Evolutionary conservation across 2,329 filamentous ascomycete genomes (phyloP), one percentile per base, ranked within the genome.

Genomic region (Bipolaris oryzae): DNA sequence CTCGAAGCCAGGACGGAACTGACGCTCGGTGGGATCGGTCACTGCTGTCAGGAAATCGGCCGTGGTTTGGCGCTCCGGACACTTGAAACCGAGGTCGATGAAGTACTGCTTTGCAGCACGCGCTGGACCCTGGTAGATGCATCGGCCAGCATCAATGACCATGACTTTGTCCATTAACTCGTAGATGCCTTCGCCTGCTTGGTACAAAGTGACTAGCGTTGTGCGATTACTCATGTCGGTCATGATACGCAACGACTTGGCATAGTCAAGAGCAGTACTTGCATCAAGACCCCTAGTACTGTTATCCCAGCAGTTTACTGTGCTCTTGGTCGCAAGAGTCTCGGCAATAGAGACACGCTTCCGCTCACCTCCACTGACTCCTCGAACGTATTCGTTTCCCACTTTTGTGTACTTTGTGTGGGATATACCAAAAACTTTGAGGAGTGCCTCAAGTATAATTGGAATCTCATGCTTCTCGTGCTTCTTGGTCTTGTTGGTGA

Each of bases 271-370:
- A 4, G 90, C 91, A 0, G 90, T 93, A 1, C 87, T 90, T 1
- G 89, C 88, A 70, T 95, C 90, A 0, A 94, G 79, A n/a, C 91
- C 91, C 45, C 90, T 82, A 0, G 90, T 94, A 0, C 85, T 88
- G 73, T 94, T 94, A 65, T 94, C 90, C 89, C 89, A 93, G 60
- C 87, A 88, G 33, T 90, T 86, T 1, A 93, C 87, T 0, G 88
- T 87, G 0, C 87, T 72, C 54, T 70, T 70, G 3, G 89, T 89
- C 4, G 89, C 87, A 20, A 94, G 77, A 0, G 89, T 90, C 75
- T 94, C 90, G 1, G 89, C 89, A 61, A 94, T 92, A 20, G 87
- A 64, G 50, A 76, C 90, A 69, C 90, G 88, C 74, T 93, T 94
- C 35, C 90, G 80, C 77, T 95, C 91, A 55, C 91, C 91, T 66